phyloP scores from a whole-genome alignment of 2,329 filamentous ascomycete species.

The Colletotrichum graminicola region DNA sequence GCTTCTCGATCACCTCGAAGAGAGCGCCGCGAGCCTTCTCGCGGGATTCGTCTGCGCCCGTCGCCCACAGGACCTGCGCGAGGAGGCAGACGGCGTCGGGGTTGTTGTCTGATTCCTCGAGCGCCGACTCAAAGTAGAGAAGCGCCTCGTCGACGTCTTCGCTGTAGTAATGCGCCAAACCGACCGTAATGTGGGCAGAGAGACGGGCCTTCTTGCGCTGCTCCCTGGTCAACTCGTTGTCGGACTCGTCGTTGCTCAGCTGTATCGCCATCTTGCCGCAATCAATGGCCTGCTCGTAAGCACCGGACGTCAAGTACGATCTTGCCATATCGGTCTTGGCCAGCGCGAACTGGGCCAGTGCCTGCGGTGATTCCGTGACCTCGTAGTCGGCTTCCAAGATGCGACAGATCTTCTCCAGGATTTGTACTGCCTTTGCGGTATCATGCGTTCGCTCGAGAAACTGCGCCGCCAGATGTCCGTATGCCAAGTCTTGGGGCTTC shows the following conservation, averaged over 20 bases:
- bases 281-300: conserved; percentile 78
- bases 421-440: conserved; percentile 70
- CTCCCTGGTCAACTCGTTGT: conserved; percentile 73
- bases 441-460: conserved; percentile 86
- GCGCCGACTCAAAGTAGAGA: conserved; percentile 81
- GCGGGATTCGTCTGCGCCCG: conserved; percentile 79
- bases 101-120: conserved; percentile 80
- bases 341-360: conserved; percentile 82
- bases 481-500: conserved; percentile 76
- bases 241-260: conserved; percentile 79
- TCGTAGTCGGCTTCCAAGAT: conserved; percentile 86
- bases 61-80: conserved; percentile 93
- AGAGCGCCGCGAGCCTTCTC: conserved; percentile 83
- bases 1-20: conserved; percentile 81
- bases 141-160: conserved; percentile 77
- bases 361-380: conserved; percentile 78
- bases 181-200: conserved; percentile 87
- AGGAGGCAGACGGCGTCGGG: conserved; percentile 89
- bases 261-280: conserved; percentile 85
- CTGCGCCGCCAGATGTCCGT: conserved; percentile 82
- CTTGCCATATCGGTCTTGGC: conserved; percentile 89
- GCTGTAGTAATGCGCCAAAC: conserved; percentile 83
- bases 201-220: conserved; percentile 79
- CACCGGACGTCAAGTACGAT: conserved; percentile 78
- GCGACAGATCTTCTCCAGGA: conserved; percentile 75